A percentile compares a stretch with the other conserved stretches of the same genome.
Evolutionary conservation across 495 filamentous ascomycete genomes (phyloP).

Genomic region (Penicillium argentinense): DNA sequence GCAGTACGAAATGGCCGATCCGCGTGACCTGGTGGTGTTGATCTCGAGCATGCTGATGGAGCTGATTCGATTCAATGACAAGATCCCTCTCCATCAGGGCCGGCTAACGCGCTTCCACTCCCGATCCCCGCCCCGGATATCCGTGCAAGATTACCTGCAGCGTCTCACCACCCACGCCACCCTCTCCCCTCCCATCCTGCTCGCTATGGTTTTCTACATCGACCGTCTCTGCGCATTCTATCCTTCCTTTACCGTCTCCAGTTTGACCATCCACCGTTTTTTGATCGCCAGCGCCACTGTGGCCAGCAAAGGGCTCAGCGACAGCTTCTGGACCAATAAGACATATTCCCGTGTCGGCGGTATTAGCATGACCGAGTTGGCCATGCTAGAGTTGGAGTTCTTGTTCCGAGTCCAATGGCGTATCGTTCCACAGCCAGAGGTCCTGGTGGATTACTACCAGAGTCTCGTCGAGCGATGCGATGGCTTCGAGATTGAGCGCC

Average conservation of each 20-base stretch:
- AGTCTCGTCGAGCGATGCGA: slow-evolving; percentile 75
- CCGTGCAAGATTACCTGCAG: slow-evolving; percentile 87
- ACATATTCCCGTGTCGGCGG: slow-evolving; percentile 94
- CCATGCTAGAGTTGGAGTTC: slow-evolving; percentile 92
- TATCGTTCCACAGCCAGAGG: slow-evolving; percentile 93
- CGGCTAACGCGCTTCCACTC: slow-evolving; percentile 94
- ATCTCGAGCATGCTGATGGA: slow-evolving; percentile 96
- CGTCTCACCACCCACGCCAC: slow-evolving; percentile 93
- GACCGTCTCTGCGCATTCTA: slow-evolving; percentile 92
- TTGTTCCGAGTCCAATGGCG: slow-evolving; percentile 89
- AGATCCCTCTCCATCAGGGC: slow-evolving; percentile 77
- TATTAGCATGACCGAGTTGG: slow-evolving; percentile 82
- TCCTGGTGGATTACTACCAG: slow-evolving; percentile 87
- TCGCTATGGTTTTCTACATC: slow-evolving; percentile 99
- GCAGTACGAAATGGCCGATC: slow-evolving; percentile 74
- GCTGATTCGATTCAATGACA: slow-evolving; percentile 88
- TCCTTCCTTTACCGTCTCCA: slow-evolving; percentile 90
- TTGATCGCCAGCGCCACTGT: slow-evolving; percentile 94
- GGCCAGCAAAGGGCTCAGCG: slow-evolving; percentile 91
- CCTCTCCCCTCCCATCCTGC: slow-evolving; percentile 86
- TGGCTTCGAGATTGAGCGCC: slow-evolving; percentile 53
- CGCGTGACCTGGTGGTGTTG: slow-evolving; percentile 81
- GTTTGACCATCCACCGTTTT: slow-evolving; percentile 94
- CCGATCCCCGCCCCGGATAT: slow-evolving; percentile 89
- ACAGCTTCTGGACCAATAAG: slow-evolving; percentile 96